A percentile compares a stretch with the other conserved stretches of the same genome.
Conservation (phyloP, 75 land plant species). For the Picea sitchensis region DNA sequence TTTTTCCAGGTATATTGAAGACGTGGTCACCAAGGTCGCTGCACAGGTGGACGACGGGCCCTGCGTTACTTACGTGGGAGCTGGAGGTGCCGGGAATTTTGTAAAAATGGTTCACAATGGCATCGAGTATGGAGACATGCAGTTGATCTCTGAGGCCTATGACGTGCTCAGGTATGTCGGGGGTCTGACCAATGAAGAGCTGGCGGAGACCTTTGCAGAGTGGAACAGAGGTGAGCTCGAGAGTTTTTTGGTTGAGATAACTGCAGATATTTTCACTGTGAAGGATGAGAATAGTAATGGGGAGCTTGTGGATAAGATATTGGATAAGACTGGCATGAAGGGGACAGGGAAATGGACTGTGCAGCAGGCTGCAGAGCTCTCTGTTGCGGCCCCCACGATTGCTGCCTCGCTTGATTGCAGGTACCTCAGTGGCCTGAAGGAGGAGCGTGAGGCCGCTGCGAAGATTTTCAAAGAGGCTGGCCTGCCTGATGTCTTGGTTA, state of each 20-base stretch:
- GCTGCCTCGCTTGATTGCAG: slow-evolving; percentile 37
- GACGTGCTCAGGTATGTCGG: slow-evolving; percentile 41
- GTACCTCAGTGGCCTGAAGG: slow-evolving; percentile 40
- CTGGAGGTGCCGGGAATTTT: slow-evolving; percentile 50
- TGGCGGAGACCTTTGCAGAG: slow-evolving; percentile 30
- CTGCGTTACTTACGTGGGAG: slow-evolving; percentile 51
- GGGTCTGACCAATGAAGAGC: slow-evolving; percentile 36
- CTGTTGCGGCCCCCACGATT: slow-evolving; percentile 44
- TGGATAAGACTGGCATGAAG: slow-evolving; percentile 50
- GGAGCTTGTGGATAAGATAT: slow-evolving; percentile 43
- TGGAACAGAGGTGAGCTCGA: slow-evolving; percentile 60
- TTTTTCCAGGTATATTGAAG: slow-evolving; percentile 29
- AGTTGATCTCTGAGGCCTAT: slow-evolving; percentile 54
- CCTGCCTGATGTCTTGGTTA: neutral
- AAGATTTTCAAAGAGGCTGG: slow-evolving; percentile 26
- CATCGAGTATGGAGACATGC: slow-evolving; percentile 60
- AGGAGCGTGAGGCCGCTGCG: slow-evolving; percentile 32
- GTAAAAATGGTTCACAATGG: slow-evolving; percentile 59
- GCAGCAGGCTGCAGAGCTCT: slow-evolving; percentile 54
- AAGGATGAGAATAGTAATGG: slow-evolving; percentile 32
- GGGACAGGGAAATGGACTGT: slow-evolving; percentile 56
- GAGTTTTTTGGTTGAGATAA: slow-evolving; percentile 53
- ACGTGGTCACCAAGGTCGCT: slow-evolving; percentile 29
- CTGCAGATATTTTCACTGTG: slow-evolving; percentile 43
- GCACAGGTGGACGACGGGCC: slow-evolving; percentile 51